Percentiles rank a stretch among this genome's conserved stretches.
Evolutionary conservation across 345 rosid species (phyloP).

Genomic region (Isatis tinctoria): DNA sequence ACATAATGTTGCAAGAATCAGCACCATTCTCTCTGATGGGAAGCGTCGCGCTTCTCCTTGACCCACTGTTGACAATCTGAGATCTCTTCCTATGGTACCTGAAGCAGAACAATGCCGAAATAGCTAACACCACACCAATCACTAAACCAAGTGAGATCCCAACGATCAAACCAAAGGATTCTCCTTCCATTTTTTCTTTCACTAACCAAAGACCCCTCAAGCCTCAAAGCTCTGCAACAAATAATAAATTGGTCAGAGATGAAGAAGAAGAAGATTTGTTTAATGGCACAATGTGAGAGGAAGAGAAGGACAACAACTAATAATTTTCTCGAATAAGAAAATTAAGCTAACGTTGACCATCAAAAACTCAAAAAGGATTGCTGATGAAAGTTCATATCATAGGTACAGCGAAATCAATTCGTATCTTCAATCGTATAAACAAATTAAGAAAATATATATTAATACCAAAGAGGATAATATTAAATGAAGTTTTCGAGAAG

Average conservation of each 20-base stretch:
- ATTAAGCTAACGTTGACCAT: conserved; percentile 23
- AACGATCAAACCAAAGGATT: conserved; percentile 75
- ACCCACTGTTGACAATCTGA: conserved; percentile 88
- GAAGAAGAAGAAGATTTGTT: background rate
- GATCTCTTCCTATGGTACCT: conserved; percentile 6
- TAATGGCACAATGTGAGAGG: background rate
- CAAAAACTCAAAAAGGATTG: conserved; percentile 14
- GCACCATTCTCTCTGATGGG: conserved; percentile 83
- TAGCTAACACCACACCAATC: conserved; percentile 52
- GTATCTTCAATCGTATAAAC: background rate
- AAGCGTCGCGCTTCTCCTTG: conserved; percentile 65
- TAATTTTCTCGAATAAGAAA: background rate
- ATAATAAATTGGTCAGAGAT: conserved; percentile 22
- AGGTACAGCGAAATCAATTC: background rate
- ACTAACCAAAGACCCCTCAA: background rate
- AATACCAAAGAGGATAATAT: background rate
- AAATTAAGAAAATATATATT: background rate
- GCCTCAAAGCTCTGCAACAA: conserved; percentile 29
- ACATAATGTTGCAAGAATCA: conserved; percentile 63
- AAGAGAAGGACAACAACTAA: conserved; percentile 18
- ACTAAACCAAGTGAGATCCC: conserved; percentile 93
- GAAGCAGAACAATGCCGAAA: background rate
- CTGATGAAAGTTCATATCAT: background rate
- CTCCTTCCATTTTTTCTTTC: conserved; percentile 50
- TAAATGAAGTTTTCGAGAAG: background rate